Percentiles rank a stretch among this genome's conserved stretches.
These are phyloP conservation scores for Acer campestre DNA, from an alignment of 345 rosid genomes.

Conservation along the genomic window DNA sequence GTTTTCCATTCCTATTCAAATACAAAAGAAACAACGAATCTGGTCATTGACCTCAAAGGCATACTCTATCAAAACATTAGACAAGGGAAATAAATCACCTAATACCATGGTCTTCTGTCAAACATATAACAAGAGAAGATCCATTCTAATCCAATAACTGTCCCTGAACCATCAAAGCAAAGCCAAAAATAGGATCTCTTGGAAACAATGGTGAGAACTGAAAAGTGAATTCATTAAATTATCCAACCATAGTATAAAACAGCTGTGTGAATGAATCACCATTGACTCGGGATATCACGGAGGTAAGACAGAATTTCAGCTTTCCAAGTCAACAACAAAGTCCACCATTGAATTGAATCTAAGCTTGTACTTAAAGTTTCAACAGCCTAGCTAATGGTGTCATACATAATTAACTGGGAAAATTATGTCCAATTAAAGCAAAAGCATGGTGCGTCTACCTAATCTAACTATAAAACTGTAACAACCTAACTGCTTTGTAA, in stretches of 20 bases:
- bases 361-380: background rate
- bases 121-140: background rate
- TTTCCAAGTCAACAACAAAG: slow-evolving; percentile 3
- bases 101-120: background rate
- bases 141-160: background rate
- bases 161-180: background rate
- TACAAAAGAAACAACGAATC: too few relatives aligned
- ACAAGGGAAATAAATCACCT: too few relatives aligned
- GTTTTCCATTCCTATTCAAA: too few relatives aligned
- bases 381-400: background rate
- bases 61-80: too few relatives aligned
- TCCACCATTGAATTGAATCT: background rate
- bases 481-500: too few relatives aligned
- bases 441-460: background rate
- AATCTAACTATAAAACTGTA: too few relatives aligned
- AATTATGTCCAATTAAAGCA: background rate
- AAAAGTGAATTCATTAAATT: background rate
- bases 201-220: background rate
- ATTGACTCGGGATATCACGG: background rate
- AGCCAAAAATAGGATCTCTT: background rate
- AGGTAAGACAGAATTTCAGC: too few relatives aligned
- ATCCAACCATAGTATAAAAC: background rate
- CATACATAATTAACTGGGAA: too few relatives aligned
- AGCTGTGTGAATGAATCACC: background rate
- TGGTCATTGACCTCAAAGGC: too few relatives aligned